Base-by-base conservation (phyloP, 192 early-diverging fungal species). In the Coemansia sp. region DNA sequence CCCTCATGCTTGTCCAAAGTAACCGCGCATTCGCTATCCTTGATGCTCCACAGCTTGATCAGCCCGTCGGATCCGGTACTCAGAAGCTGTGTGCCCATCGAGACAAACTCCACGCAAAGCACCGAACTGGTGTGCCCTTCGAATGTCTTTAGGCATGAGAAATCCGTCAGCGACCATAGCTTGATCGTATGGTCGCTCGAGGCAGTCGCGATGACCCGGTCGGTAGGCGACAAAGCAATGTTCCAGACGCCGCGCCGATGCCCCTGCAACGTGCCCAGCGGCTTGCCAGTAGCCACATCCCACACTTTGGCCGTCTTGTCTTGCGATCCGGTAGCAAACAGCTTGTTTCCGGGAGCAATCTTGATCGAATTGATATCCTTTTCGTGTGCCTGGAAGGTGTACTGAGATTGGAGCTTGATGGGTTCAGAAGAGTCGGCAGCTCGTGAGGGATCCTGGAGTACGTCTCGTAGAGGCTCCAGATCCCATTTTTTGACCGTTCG, bases 81-180 rank as follows among this genome's bases (percentile, higher is more conserved):
- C 15, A 93, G 68, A 30, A 99, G 64, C 66, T 99, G 97, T 42
- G 87, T 82, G 14, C 97, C 97, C 7, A 82, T 77, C 5, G 92
- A 87, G 46, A 97, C 47, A 63, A 97, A 99, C 23, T 81, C 80
- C 5, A 90, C 81, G 58, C 87, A 84, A 15, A 99, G 82, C 10
- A 97, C 93, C 4, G 93, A 91, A 76, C 93, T 98, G n/a, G 93
- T 88, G 62, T 99, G 97, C 0, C 97, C 95, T 59, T 99, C 95
- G 67, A 99, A 88, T 0, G 95, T 97, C 80, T 89, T 91, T 11
- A 96, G 70, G 80, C 96, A 99, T 14, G 84, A 69, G 54, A 85
- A 90, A 49, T 97, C 94, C 12, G 81, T 85, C 21, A 97, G 69
- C 44, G 85, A 88, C 97, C 97, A 99, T 49, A 99, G 81, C 75